Evolutionary conservation across 495 filamentous ascomycete species (phyloP).

Genomic region (Bathelium albidoporum): DNA sequence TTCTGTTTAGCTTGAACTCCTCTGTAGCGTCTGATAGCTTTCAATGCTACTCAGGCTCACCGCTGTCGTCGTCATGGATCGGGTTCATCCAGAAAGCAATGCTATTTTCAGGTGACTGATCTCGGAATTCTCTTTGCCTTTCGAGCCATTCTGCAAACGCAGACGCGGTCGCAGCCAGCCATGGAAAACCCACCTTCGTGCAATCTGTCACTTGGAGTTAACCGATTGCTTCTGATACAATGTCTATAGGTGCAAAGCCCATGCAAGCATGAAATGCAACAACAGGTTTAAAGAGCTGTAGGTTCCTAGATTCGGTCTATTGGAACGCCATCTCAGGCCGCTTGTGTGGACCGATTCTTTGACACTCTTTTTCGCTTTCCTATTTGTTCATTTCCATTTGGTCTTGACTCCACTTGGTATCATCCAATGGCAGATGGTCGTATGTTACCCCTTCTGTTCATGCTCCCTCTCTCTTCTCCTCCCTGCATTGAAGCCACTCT

Average conservation of each 20-base stretch:
- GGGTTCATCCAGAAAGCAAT: not conserved
- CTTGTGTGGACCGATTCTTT: not conserved
- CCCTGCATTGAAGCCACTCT: not conserved
- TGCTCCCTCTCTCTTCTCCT: conserved; percentile 8
- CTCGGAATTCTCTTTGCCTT: not conserved
- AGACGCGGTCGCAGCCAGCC: not conserved
- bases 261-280: not conserved
- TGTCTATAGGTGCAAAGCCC: not conserved
- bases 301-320: conserved; percentile 2
- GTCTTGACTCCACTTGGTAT: conserved; percentile 9
- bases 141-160: not conserved
- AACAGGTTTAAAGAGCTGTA: conserved; percentile 2
- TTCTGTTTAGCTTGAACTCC: not conserved
- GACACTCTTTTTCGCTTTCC: conserved; percentile 12
- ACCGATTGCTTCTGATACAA: not conserved
- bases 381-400: conserved; percentile 10
- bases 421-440: conserved; percentile 50
- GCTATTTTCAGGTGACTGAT: not conserved
- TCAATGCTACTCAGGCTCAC: not conserved
- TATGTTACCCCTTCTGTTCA: conserved; percentile 32
- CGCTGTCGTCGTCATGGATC: not conserved
- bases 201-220: not conserved
- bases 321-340: conserved; percentile 1
- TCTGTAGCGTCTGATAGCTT: not conserved
- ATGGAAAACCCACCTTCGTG: not conserved